Conservation (phyloP, 2,329 filamentous ascomycete species). For the Penicillium sp. region DNA sequence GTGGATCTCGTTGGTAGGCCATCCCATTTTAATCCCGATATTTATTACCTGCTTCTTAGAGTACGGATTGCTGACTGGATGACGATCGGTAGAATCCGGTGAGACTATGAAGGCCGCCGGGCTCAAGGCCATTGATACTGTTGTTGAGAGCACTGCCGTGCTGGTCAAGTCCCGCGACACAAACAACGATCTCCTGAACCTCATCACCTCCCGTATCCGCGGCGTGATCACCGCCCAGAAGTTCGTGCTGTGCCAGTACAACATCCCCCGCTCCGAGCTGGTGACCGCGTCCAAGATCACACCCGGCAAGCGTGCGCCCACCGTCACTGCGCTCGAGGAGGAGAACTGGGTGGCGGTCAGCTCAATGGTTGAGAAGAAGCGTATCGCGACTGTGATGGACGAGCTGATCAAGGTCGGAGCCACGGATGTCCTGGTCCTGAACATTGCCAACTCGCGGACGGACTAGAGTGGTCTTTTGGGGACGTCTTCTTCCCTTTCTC, state of each 20-base stretch:
- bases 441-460: conserved; percentile 75
- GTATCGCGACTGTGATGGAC: conserved; percentile 84
- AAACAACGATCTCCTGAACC: conserved; percentile 74
- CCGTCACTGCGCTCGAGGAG: conserved; percentile 82
- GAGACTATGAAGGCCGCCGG: conserved; percentile 98
- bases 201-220: conserved; percentile 81
- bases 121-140: conserved; percentile 89
- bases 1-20: conserved; percentile 89
- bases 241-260: conserved; percentile 95
- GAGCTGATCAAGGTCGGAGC: conserved; percentile 72
- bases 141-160: conserved; percentile 81
- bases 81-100: conserved; percentile 69
- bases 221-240: conserved; percentile 94
- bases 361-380: conserved; percentile 88
- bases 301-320: conserved; percentile 89
- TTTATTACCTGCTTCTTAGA: too few relatives aligned
- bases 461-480: conserved; percentile 23
- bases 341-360: conserved; percentile 92
- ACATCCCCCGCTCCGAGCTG: conserved; percentile 71
- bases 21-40: not conserved
- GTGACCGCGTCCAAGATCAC: conserved; percentile 70
- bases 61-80: too few relatives aligned
- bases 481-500: conserved; percentile 1
- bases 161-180: conserved; percentile 87
- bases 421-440: conserved; percentile 78